Conservation (phyloP, 768 basidiomycete species). For the Hemileccinum impolitum region DNA sequence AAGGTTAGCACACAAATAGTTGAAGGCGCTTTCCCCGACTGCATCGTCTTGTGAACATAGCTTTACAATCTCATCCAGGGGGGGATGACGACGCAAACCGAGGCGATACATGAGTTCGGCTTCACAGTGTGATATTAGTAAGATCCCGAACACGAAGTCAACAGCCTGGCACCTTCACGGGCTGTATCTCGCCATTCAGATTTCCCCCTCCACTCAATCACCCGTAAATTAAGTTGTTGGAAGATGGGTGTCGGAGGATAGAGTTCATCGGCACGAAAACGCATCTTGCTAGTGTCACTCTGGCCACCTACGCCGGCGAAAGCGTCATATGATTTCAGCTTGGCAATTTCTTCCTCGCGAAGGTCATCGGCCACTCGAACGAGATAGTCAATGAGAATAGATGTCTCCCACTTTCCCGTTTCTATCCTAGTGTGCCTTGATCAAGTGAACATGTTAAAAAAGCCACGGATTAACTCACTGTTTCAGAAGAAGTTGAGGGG, state of each 20-base stretch:
- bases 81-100: constrained; percentile 62
- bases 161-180: constrained; percentile 69
- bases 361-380: constrained; percentile 49
- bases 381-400: constrained; percentile 80
- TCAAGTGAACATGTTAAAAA: neutral
- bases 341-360: neutral
- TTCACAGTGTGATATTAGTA: constrained; percentile 21
- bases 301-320: neutral
- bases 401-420: constrained; percentile 80
- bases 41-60: constrained; percentile 59
- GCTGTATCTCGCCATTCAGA: constrained; percentile 73
- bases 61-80: constrained; percentile 56
- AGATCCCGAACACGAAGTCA: neutral
- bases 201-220: constrained; percentile 78
- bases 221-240: constrained; percentile 64
- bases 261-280: constrained; percentile 63
- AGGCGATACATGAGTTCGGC: constrained; percentile 74
- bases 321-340: neutral
- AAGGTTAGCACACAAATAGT: constrained; percentile 62
- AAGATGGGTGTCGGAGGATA: constrained; percentile 79
- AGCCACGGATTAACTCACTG: neutral
- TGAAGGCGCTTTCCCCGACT: constrained; percentile 55
- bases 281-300: constrained; percentile 11
- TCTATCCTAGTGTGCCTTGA: constrained; percentile 49
- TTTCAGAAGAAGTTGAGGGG: neutral